Percentiles rank a stretch among this genome's conserved stretches.
Conservation (phyloP, 1,139 yeast genomes). For the Candida sp. region DNA sequence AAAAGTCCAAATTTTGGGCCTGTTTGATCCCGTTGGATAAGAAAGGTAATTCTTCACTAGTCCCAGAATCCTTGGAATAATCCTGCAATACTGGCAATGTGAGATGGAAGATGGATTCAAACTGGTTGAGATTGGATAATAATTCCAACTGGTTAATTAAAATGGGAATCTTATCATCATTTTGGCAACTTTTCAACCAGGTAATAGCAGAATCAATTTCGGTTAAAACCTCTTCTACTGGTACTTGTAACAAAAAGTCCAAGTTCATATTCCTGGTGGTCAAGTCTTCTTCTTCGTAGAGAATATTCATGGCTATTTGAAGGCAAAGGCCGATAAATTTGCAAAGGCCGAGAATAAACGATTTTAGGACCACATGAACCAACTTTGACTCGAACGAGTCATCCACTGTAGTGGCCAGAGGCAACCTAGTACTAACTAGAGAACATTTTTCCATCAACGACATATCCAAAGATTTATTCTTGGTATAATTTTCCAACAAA, state of each 20-base stretch:
- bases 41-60: slow-evolving; percentile 15
- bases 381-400: slow-evolving; percentile 18
- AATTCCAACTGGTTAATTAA: slow-evolving; percentile 23
- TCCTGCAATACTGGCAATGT: neutral
- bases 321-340: slow-evolving; percentile 50
- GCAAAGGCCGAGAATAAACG: slow-evolving; percentile 47
- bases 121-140: slow-evolving; percentile 20
- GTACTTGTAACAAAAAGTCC: slow-evolving; percentile 26
- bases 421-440: slow-evolving; percentile 17
- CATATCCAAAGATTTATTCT: slow-evolving; percentile 4
- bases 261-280: slow-evolving; percentile 61
- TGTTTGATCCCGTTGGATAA: slow-evolving; percentile 15
- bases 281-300: slow-evolving; percentile 75
- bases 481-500: slow-evolving; percentile 39
- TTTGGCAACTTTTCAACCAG: slow-evolving; percentile 14
- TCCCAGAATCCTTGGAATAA: slow-evolving; percentile 10
- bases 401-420: neutral
- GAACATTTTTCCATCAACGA: slow-evolving; percentile 13
- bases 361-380: slow-evolving; percentile 47
- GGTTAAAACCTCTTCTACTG: slow-evolving; percentile 17
- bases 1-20: slow-evolving; percentile 6
- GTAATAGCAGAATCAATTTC: slow-evolving; percentile 18
- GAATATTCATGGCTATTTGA: slow-evolving; percentile 52
- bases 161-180: slow-evolving; percentile 4
- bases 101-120: slow-evolving; percentile 20